phyloP scores from a whole-genome alignment of 2,329 filamentous ascomycete genomes.

The Cyclaneusma minus region DNA sequence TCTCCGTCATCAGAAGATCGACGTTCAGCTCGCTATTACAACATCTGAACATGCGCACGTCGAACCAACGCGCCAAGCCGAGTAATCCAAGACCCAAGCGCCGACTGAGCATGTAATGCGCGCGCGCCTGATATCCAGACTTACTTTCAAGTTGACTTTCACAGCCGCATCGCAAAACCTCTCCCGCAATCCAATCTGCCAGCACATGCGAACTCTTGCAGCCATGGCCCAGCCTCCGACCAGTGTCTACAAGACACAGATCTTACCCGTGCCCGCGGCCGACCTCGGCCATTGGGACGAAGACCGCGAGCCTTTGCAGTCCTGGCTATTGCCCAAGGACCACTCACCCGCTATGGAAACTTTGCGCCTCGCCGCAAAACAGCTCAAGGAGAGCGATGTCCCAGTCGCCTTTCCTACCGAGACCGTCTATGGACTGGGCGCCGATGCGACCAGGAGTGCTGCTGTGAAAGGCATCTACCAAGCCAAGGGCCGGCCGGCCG shows the following conservation, averaged over 20 bases:
- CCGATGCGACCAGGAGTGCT: slow-evolving; percentile 73
- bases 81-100: too few species aligned
- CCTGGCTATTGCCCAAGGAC: slow-evolving; percentile 12
- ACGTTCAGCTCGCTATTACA: too few species aligned
- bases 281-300: slow-evolving; percentile 13
- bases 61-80: too few species aligned
- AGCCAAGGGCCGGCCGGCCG: slow-evolving; percentile 77
- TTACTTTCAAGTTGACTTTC: too few species aligned
- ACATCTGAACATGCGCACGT: too few species aligned
- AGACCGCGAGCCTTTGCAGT: slow-evolving; percentile 11
- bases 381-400: slow-evolving; percentile 47
- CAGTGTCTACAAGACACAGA: slow-evolving; percentile 11
- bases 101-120: too few species aligned
- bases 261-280: slow-evolving; percentile 9
- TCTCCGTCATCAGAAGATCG: too few species aligned
- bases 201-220: too few species aligned
- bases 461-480: slow-evolving; percentile 86
- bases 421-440: slow-evolving; percentile 94
- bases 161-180: too few species aligned
- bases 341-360: slow-evolving; percentile 43
- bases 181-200: too few species aligned
- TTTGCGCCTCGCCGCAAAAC: slow-evolving; percentile 52
- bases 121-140: too few species aligned
- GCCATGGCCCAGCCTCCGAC: too few species aligned
- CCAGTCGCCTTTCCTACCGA: slow-evolving; percentile 95